phyloP scores from a whole-genome alignment of 306 rosid species.

The Erythrophleum fordii region DNA sequence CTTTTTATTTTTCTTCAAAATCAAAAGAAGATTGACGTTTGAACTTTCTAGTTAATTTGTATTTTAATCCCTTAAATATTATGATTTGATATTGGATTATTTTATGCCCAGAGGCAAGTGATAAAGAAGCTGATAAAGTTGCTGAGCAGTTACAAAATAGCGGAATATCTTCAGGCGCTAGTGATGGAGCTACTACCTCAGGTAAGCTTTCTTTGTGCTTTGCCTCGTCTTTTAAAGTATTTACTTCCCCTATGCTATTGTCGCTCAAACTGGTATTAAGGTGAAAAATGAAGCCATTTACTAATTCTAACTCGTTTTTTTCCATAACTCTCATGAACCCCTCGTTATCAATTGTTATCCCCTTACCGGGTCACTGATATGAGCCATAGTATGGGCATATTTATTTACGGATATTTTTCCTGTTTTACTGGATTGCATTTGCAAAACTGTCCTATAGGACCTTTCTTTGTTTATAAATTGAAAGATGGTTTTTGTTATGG shows the following conservation, averaged over 20 bases:
- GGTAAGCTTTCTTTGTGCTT: slow-evolving; percentile 46
- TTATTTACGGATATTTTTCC: too few relatives aligned
- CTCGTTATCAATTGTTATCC: not conserved
- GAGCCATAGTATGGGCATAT: not conserved
- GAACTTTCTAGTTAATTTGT: too few relatives aligned
- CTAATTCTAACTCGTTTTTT: not conserved
- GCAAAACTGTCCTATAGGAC: not conserved
- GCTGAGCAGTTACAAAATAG: slow-evolving; percentile 72
- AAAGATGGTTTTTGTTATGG: not conserved
- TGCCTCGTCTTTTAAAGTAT: not conserved
- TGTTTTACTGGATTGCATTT: not conserved
- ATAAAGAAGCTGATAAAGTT: slow-evolving; percentile 69
- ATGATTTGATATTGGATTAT: not conserved
- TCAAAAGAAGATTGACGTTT: too few relatives aligned
- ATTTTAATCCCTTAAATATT: not conserved
- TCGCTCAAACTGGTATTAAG: not conserved
- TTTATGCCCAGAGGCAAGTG: slow-evolving; percentile 62
- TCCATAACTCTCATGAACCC: not conserved
- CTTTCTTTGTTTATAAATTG: not conserved
- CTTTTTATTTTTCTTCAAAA: not conserved
- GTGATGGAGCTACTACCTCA: slow-evolving; percentile 86
- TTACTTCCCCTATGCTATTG: not conserved
- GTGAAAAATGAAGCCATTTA: not conserved
- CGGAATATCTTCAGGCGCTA: slow-evolving; percentile 60
- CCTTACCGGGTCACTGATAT: not conserved